Evolutionary conservation across 208 protist species (phyloP), one percentile per base, ranked within the genome.

Genomic region (Angomonas desouzai): DNA sequence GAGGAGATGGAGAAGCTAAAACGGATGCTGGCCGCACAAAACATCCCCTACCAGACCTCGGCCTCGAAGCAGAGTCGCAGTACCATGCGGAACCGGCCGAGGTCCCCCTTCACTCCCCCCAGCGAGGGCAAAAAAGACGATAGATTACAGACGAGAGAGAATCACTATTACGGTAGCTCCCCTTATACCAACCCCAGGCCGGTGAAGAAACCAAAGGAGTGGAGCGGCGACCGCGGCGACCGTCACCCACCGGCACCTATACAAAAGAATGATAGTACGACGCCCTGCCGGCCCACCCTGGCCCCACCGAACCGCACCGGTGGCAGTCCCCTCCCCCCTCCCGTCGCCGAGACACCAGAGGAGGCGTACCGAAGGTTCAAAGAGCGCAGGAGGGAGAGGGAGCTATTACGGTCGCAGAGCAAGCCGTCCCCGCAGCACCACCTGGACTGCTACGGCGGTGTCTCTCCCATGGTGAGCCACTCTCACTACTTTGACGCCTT

Each of bases 1-100:
- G 51, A 57, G 51, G 51, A 57, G 27, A 57, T 57, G 51, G 10
- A 57, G 11, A 29, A 57, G n/a, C 51, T 57, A 23, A 29, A 25
- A 29, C 27, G 3, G 13, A 29, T 57, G 27, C 51, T 57, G 11
- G 51, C 51, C 3, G 27, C 27, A 25, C 11, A 34, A 23, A 51
- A 51, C 20, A 51, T 51, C 20, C 4, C 36, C 36, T 40, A 40
- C 13, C 36, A 40, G 36, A 51, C 45, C 45, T 9, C 45, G 20
- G 45, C 20, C 20, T 23, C 18, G 45, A 40, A 6, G n/a, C n/a
- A n/a, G n/a, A n/a, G n/a, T n/a, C n/a, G n/a, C n/a, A n/a, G n/a
- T n/a, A n/a, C n/a, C n/a, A n/a, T n/a, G n/a, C n/a, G n/a, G n/a
- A n/a, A n/a, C n/a, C n/a, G n/a, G n/a, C n/a, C n/a, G n/a, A n/a